These are phyloP conservation scores for Nannochloris sp. DNA, from an alignment of 139 green algal species.

Conservation along the genomic window DNA sequence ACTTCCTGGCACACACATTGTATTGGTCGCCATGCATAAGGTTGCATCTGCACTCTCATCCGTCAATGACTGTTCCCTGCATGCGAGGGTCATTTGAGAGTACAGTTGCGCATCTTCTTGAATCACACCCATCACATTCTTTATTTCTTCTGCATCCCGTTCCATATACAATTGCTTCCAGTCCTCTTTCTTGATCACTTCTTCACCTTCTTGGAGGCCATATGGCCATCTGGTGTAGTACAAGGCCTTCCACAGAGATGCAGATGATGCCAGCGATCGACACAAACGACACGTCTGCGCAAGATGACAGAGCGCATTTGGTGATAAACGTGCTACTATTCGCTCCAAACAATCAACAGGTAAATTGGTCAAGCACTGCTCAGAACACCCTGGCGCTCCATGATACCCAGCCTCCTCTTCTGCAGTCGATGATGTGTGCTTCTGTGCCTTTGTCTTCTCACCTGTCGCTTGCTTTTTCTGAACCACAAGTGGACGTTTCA, in stretches of 20 bases:
- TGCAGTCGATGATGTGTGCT: too few relatives aligned
- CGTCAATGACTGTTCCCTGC: conserved; percentile 10
- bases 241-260: conserved; percentile 29
- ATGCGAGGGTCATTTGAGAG: conserved; percentile 12
- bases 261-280: conserved; percentile 5
- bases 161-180: conserved; percentile 21
- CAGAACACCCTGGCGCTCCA: background rate
- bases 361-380: background rate
- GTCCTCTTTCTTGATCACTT: background rate
- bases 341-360: conserved; percentile 18
- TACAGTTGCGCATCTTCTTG: conserved; percentile 10
- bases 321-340: conserved; percentile 27
- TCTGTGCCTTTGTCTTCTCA: too few relatives aligned
- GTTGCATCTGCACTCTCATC: background rate
- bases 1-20: background rate
- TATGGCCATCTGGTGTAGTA: conserved; percentile 20
- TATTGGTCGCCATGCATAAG: background rate
- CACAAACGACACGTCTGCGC: conserved; percentile 3
- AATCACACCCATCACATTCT: background rate
- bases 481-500: background rate
- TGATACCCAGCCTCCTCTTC: background rate
- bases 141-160: conserved; percentile 5
- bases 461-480: background rate
- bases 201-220: conserved; percentile 3
- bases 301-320: conserved; percentile 21